Conservation (phyloP, 306 rosid genomes). For the Castanea mollissima region DNA sequence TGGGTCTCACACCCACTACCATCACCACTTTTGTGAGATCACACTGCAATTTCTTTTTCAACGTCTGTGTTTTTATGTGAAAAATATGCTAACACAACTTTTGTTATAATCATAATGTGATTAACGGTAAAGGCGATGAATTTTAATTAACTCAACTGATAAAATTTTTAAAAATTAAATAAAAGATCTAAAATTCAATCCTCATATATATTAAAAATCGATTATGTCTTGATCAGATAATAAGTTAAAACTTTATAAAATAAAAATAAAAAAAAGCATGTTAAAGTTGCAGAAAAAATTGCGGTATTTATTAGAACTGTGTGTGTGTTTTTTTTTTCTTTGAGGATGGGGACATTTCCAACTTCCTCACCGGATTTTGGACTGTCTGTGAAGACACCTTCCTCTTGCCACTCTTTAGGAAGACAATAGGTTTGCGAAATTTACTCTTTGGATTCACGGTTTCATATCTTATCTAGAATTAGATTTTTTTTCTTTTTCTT, state of each 20-base stretch:
- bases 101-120: too few species aligned
- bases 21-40: neutral
- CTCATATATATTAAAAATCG: rapidly evolving
- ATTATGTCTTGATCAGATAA: rapidly evolving
- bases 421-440: neutral
- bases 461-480: neutral
- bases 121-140: rapidly evolving
- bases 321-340: too few species aligned
- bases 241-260: too few species aligned
- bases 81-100: too few species aligned
- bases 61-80: too few species aligned
- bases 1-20: neutral
- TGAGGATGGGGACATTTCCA: neutral
- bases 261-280: too few species aligned
- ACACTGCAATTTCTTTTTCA: neutral
- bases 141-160: rapidly evolving
- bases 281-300: too few species aligned
- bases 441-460: neutral
- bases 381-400: neutral
- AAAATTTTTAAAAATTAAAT: too few species aligned
- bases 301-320: too few species aligned
- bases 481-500: too few species aligned
- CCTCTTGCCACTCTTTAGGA: neutral
- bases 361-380: neutral
- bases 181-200: rapidly evolving